phyloP scores from a whole-genome alignment of 441 rosid genomes.

The Cnidoscolus chayamansa region DNA sequence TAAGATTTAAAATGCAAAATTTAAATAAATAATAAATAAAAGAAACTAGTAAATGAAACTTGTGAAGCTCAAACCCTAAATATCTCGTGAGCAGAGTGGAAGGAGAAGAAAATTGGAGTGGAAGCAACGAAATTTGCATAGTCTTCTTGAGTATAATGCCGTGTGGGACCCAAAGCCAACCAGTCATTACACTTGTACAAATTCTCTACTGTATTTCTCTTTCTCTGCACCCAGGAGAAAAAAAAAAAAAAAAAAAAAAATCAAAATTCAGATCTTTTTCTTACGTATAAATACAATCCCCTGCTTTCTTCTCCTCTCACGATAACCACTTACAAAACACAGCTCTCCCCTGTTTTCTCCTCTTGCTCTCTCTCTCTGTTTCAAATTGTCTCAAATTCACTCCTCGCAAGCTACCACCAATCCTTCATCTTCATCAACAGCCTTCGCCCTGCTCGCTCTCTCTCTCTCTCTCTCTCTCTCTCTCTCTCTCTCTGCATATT shows the following conservation, averaged over 20 bases:
- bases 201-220: constrained; percentile 15
- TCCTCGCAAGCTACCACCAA: background rate
- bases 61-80: too few relatives aligned
- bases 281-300: constrained; percentile 28
- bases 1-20: too few relatives aligned
- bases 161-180: constrained; percentile 42
- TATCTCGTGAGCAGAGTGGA: too few relatives aligned
- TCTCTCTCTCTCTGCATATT: constrained; percentile 25
- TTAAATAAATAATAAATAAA: too few relatives aligned
- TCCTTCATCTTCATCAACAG: background rate
- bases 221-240: constrained; percentile 4
- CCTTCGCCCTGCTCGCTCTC: constrained; percentile 34
- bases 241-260: background rate
- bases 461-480: constrained; percentile 27
- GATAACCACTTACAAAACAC: background rate
- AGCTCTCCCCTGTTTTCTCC: constrained; percentile 18
- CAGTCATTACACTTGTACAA: constrained; percentile 30
- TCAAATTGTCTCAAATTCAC: background rate
- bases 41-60: too few relatives aligned
- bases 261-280: constrained; percentile 18
- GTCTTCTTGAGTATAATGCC: background rate
- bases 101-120: constrained; percentile 28
- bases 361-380: background rate
- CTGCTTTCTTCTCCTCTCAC: constrained; percentile 11
- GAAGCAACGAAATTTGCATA: constrained; percentile 35